Evolutionary conservation across 345 rosid genomes (phyloP).

Genomic region (Brassica incana): DNA sequence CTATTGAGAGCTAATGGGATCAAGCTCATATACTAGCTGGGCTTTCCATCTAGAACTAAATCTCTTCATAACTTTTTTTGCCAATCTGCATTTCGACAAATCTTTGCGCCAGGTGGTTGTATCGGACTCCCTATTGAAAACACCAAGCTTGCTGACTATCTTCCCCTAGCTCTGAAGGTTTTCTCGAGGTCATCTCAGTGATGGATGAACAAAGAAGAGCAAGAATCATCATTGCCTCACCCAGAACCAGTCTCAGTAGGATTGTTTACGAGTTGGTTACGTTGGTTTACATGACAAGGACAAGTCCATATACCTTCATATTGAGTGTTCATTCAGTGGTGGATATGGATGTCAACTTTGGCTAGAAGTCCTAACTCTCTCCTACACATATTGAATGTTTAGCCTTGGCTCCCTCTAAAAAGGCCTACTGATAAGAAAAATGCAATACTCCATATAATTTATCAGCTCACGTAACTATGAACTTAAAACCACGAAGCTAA

Average conservation of each 20-base stretch:
- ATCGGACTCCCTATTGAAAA: constrained; percentile 11
- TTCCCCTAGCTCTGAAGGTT: constrained; percentile 46
- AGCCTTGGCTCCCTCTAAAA: not conserved
- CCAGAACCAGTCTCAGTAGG: constrained; percentile 17
- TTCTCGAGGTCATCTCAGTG: constrained; percentile 32
- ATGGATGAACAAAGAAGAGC: constrained; percentile 10
- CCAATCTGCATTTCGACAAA: constrained; percentile 16
- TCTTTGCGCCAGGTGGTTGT: constrained; percentile 9
- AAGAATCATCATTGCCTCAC: constrained; percentile 24
- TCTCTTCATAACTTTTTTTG: constrained; percentile 25
- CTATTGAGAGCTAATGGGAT: constrained; percentile 25
- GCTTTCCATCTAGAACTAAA: constrained; percentile 10
- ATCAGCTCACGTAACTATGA: too few species aligned
- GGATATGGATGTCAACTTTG: not conserved
- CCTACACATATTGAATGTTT: not conserved
- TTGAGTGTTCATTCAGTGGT: too few species aligned
- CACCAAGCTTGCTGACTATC: constrained; percentile 28
- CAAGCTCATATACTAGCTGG: constrained; percentile 1
- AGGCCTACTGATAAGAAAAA: not conserved
- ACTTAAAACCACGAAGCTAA: too few species aligned
- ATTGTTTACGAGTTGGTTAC: too few species aligned
- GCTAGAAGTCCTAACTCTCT: constrained; percentile 20
- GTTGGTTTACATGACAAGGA: too few species aligned
- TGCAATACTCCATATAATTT: too few species aligned
- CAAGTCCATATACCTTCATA: too few species aligned